A percentile compares a stretch with the other conserved stretches of the same genome.
Evolutionary conservation across 495 filamentous ascomycete species (phyloP).

Genomic region (Apodospora peruviana): DNA sequence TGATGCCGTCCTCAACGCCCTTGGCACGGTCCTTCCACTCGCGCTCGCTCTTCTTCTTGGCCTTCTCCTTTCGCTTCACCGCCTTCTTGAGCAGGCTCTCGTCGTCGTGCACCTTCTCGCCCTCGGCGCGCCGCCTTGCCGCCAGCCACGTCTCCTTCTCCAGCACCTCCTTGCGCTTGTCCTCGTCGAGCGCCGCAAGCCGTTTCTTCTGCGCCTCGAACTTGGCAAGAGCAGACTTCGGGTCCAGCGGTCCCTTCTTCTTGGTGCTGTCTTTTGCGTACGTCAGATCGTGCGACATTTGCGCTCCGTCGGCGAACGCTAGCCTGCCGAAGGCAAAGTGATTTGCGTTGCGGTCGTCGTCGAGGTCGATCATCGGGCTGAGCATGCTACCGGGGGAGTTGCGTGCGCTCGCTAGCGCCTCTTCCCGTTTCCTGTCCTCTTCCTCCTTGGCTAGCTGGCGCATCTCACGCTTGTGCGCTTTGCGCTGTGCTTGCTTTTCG

Average conservation of each 20-base stretch:
- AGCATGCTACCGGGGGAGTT: slow-evolving; percentile 49
- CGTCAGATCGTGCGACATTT: slow-evolving; percentile 60
- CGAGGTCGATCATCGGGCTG: slow-evolving; percentile 65
- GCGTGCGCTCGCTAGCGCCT: slow-evolving; percentile 58
- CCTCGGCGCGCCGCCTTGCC: slow-evolving; percentile 80
- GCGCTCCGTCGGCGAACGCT: slow-evolving; percentile 77
- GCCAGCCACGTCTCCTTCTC: slow-evolving; percentile 95
- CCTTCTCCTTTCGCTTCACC: slow-evolving; percentile 82
- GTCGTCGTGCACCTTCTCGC: slow-evolving; percentile 86
- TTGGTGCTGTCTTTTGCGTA: slow-evolving; percentile 50
- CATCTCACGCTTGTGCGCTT: slow-evolving; percentile 78
- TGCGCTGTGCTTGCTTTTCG: slow-evolving; percentile 78
- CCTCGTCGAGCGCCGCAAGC: slow-evolving; percentile 61
- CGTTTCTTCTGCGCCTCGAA: slow-evolving; percentile 67
- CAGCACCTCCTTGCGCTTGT: slow-evolving; percentile 75
- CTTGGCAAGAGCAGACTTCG: slow-evolving; percentile 66
- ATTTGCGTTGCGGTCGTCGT: slow-evolving; percentile 41
- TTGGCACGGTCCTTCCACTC: slow-evolving; percentile 84
- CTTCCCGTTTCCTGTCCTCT: slow-evolving; percentile 62
- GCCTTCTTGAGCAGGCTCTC: slow-evolving; percentile 89
- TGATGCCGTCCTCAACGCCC: slow-evolving; percentile 67
- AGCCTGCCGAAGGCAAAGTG: slow-evolving; percentile 84
- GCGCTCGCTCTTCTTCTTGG: slow-evolving; percentile 82
- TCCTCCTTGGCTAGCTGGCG: slow-evolving; percentile 69
- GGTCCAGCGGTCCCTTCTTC: slow-evolving; percentile 72